Base-by-base conservation (phyloP, 169 alveolate species). In the Blepharisma undulans region DNA sequence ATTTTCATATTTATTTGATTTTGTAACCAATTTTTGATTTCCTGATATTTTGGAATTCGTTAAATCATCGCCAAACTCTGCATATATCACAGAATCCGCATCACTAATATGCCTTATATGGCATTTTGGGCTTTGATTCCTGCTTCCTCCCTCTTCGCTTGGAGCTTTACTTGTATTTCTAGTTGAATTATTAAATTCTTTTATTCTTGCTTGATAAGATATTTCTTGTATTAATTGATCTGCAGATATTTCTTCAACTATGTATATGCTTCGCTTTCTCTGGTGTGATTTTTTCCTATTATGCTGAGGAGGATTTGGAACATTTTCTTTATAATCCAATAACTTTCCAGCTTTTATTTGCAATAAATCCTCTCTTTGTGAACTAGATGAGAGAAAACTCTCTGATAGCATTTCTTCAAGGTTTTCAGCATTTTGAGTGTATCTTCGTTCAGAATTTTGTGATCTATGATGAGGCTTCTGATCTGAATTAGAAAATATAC, bases 1-100 rank as follows among this genome's bases (percentile, higher is more conserved):
- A 48, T 48, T 48, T 48, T 10, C 14, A 48, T 0, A 10, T 18
- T 0, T 18, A 48, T 48, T 48, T 48, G 66, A 48, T 48, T 48
- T 48, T 48, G 7, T 48, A 48, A 48, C 14, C 14, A 10, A 12
- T 48, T 10, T 48, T 48, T 48, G 66, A 48, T 48, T 48, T 48
- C 66, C 66, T 10, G 14, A 48, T 12, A 5, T 48, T 48, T 18
- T 48, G 3, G 66, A 48, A 48, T 48, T 48, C 22, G 29, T 72
- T 72, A 25, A 22, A 22, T 29, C 80, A 72, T 72, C 80, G 10
- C 33, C 80, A 72, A 29, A 29, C 10, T 18, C 80, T 12, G 19
- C 16, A 72, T 78, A 32, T 10, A 78, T 78, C 18, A 78, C 86
- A 7, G 86, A 78, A 32, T 78, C 86, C 0, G 86, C 86, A 32